phyloP scores from a whole-genome alignment of 1,284 basidiomycete species.

The Chondrostereum purpureum region DNA sequence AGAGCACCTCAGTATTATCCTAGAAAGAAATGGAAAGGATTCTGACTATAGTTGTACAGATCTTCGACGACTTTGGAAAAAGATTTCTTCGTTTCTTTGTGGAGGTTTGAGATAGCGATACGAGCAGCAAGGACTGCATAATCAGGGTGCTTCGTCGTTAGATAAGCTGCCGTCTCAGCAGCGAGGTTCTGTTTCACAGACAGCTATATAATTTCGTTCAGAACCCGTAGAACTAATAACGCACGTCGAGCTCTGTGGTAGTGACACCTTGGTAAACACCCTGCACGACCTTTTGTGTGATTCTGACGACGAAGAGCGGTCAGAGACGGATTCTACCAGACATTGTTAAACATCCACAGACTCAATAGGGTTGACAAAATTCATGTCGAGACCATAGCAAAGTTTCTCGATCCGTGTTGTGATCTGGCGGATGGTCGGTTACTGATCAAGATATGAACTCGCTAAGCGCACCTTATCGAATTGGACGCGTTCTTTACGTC shows the following conservation, averaged over 20 bases:
- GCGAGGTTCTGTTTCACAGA: constrained; percentile 89
- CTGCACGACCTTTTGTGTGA: constrained; percentile 91
- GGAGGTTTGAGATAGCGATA: constrained; percentile 97
- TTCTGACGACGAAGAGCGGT: constrained; percentile 39
- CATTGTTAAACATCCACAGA: no score
- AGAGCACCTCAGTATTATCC: constrained; percentile 19
- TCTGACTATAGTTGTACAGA: constrained; percentile 81
- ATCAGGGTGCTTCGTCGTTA: constrained; percentile 96
- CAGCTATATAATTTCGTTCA: no score
- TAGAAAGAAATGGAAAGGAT: background rate
- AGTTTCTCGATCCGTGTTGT: constrained; percentile 92
- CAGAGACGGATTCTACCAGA: no score
- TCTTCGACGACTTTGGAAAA: constrained; percentile 92
- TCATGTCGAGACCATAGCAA: constrained; percentile 92
- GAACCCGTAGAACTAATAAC: no score
- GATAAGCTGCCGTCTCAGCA: constrained; percentile 95
- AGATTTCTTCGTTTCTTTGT: constrained; percentile 98
- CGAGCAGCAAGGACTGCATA: constrained; percentile 98
- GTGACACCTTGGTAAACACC: constrained; percentile 96
- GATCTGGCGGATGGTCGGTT: constrained; percentile 47
- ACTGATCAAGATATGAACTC: constrained; percentile 11
- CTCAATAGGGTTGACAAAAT: constrained; percentile 94
- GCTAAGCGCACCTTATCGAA: constrained; percentile 68
- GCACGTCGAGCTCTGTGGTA: constrained; percentile 93
- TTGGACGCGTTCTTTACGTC: constrained; percentile 80